These are phyloP conservation scores for Phytophthora citrophthora DNA, from an alignment of 352 stramenopile genomes.

Conservation along the genomic window DNA sequence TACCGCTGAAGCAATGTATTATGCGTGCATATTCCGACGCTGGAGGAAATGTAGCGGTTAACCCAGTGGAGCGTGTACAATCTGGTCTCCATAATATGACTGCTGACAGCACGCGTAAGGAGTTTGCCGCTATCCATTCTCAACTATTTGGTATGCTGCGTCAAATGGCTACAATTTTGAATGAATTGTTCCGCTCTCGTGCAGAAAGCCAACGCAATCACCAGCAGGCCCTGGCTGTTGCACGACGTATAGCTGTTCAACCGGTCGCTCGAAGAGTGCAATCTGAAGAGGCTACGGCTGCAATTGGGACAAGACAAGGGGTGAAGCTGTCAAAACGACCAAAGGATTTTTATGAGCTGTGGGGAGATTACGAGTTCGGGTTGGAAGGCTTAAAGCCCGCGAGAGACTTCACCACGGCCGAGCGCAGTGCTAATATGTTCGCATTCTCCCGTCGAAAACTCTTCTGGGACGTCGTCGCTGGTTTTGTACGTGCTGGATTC, in stretches of 20 bases:
- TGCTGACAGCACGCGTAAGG: neutral
- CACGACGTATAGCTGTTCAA: neutral
- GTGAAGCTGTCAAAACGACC: neutral
- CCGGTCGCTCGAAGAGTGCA: neutral
- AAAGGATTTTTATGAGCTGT: neutral
- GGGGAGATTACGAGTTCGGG: neutral
- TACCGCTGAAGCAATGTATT: neutral
- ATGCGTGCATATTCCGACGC: neutral
- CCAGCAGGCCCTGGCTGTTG: neutral
- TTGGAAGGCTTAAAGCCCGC: neutral
- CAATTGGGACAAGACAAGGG: too few relatives aligned
- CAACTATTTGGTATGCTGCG: neutral
- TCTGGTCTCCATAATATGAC: too few relatives aligned
- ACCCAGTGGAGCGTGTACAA: neutral
- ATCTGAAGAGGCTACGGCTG: too few relatives aligned
- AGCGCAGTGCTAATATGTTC: neutral
- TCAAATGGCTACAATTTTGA: neutral
- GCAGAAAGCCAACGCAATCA: neutral
- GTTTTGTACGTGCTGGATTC: constrained; percentile 3
- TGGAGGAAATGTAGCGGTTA: neutral
- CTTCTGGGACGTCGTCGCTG: constrained; percentile 1
- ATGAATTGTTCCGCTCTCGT: neutral
- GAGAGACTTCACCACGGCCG: neutral
- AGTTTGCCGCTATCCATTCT: neutral
- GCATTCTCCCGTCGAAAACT: neutral